Evolutionary conservation across 2,329 filamentous ascomycete genomes (phyloP).

Genomic region (Aspergillus sp.): DNA sequence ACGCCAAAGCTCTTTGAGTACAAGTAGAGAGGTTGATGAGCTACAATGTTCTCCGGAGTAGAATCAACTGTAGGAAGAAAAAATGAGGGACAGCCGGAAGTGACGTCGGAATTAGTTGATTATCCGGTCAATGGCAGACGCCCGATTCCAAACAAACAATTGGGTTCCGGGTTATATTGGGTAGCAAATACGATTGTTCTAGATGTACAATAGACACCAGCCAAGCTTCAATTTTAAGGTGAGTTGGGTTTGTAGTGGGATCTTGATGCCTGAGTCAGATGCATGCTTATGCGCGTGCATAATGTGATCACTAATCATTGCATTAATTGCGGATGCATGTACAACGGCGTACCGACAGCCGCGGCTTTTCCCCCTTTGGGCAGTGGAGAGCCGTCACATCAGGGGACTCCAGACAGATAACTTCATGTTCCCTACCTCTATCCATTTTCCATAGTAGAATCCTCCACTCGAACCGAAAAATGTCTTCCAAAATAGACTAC

Average conservation of each 20-base stretch:
- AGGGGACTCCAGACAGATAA: neutral
- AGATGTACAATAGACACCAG: neutral
- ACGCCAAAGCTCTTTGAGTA: neutral
- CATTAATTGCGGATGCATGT: neutral
- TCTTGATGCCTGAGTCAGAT: too few species aligned
- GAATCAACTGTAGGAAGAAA: neutral
- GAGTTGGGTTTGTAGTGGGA: neutral
- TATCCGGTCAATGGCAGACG: neutral
- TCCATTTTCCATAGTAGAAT: neutral
- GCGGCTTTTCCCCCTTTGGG: neutral
- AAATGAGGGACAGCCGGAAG: neutral
- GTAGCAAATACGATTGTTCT: neutral
- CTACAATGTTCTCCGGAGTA: neutral
- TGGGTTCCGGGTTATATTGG: neutral
- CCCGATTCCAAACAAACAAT: conserved; percentile 1
- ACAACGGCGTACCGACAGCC: neutral
- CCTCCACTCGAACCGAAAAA: conserved; percentile 27
- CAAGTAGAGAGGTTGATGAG: too few species aligned
- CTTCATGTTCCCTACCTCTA: neutral
- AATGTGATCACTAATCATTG: neutral
- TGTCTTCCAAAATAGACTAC: conserved; percentile 67
- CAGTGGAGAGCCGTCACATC: neutral
- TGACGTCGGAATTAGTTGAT: conserved; percentile 1
- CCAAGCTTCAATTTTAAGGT: neutral
- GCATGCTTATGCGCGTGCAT: neutral